Conservation (phyloP, 2,329 filamentous ascomycete species). For the Epichloe glyceriae region DNA sequence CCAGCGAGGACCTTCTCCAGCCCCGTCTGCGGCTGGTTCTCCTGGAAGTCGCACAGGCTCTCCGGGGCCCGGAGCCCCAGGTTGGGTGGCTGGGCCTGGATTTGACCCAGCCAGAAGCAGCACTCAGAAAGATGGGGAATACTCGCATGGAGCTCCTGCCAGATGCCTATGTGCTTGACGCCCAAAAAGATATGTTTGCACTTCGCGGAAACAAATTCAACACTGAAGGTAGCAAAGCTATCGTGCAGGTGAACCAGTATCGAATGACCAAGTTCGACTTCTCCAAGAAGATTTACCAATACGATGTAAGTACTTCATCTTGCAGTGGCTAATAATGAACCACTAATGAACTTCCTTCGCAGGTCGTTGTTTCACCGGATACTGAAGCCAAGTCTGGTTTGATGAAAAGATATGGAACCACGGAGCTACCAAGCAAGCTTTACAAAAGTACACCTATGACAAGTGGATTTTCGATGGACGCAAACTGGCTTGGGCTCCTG, state of each 20-base stretch:
- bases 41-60: background rate
- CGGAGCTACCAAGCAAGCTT: slow-evolving; percentile 38
- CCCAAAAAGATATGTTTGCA: slow-evolving; percentile 22
- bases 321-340: background rate
- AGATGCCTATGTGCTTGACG: slow-evolving; percentile 35
- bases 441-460: slow-evolving; percentile 32
- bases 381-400: slow-evolving; percentile 48
- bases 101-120: slow-evolving; percentile 30
- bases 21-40: slow-evolving; percentile 5
- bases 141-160: slow-evolving; percentile 44
- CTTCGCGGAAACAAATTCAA: slow-evolving; percentile 34
- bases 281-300: slow-evolving; percentile 58
- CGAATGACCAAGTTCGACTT: slow-evolving; percentile 47
- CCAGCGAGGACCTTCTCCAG: slow-evolving; percentile 18
- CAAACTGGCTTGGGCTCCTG: slow-evolving; percentile 64
- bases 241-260: slow-evolving; percentile 60
- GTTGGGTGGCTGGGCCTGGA: slow-evolving; percentile 22
- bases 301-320: slow-evolving; percentile 52
- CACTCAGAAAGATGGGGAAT: slow-evolving; percentile 16
- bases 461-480: slow-evolving; percentile 69
- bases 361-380: slow-evolving; percentile 55
- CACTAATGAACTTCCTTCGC: background rate
- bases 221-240: slow-evolving; percentile 39
- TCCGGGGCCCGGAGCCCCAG: slow-evolving; percentile 5
- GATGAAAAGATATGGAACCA: slow-evolving; percentile 68